Evolutionary conservation across 495 filamentous ascomycete species (phyloP), one percentile per base, ranked within the genome.

Genomic region (Darksidea phi): DNA sequence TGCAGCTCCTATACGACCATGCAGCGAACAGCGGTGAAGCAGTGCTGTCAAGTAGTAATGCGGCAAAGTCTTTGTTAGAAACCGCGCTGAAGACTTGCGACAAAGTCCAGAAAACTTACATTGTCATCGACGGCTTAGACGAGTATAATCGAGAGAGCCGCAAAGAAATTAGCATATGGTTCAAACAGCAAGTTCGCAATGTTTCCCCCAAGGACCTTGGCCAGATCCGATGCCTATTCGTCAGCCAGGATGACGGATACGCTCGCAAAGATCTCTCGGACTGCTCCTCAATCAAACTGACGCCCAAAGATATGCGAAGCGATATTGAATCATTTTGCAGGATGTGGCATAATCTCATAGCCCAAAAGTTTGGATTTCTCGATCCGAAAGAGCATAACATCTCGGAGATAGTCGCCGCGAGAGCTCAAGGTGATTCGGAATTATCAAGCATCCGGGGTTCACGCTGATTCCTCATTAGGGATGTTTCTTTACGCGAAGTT

Each of bases 211-310:
- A 15, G 0, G 52, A 55, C 10, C 2, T 43, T 1, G 51, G 43
- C 17, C 23, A 28, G 4, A 3, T 75, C 13, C 71, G 77, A 1
- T 71, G 70, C 15, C 43, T 78, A 17, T 70, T 79, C 32, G 60
- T 79, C 15, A 77, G 77, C 57, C 77, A 74, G 56, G 62, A 75
- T 53, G 57, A 71, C n/a, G 28, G 43, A 2, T 28, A n/a, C 6
- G 49, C 59, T 6, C 24, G 50, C 1, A 62, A 55, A 55, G 48
- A 54, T 11, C 49, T 62, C 25, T 18, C 37, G 13, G 42, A 42
- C 11, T 15, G 54, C 10, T 12, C 48, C 3, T 17, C 3, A 4
- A 32, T 61, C 4, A 43, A 6, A 70, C 76, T 54, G 74, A 74
- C 24, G 42, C 53, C 3, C 73, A 67, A 61, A 54, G 67, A 53